phyloP scores from a whole-genome alignment of 192 early-diverging fungal genomes.

The Coemansia sp. region DNA sequence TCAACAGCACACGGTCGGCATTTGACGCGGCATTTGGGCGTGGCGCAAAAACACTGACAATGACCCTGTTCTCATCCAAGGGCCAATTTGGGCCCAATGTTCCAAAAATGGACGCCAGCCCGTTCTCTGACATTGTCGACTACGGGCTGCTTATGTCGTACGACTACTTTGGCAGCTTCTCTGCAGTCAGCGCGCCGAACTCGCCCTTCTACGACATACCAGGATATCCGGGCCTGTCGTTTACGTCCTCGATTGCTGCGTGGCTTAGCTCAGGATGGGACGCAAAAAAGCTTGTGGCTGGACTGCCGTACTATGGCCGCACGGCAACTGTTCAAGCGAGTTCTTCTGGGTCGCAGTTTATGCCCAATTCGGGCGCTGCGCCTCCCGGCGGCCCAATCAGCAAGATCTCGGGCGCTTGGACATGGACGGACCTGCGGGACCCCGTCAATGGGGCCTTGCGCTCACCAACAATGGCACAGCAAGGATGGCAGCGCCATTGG shows the following conservation, averaged over 20 bases:
- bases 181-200: slow-evolving; percentile 56
- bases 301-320: slow-evolving; percentile 69
- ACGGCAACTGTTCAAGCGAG: slow-evolving; percentile 25
- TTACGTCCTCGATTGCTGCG: slow-evolving; percentile 53
- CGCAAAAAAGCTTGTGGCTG: slow-evolving; percentile 63
- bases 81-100: slow-evolving; percentile 59
- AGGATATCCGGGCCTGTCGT: slow-evolving; percentile 46
- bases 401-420: slow-evolving; percentile 54
- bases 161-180: slow-evolving; percentile 66
- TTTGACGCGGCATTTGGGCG: slow-evolving; percentile 58
- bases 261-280: slow-evolving; percentile 65
- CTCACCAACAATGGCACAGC: slow-evolving; percentile 17
- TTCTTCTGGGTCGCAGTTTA: slow-evolving; percentile 21
- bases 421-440: slow-evolving; percentile 50
- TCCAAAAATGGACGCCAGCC: slow-evolving; percentile 57
- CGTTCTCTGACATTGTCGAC: slow-evolving; percentile 65
- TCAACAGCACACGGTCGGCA: slow-evolving; percentile 59
- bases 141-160: slow-evolving; percentile 76
- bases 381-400: slow-evolving; percentile 42
- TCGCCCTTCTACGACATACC: slow-evolving; percentile 55
- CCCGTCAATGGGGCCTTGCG: slow-evolving; percentile 35
- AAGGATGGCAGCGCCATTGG: slow-evolving; percentile 68
- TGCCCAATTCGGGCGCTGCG: slow-evolving; percentile 34
- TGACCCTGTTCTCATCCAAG: slow-evolving; percentile 61
- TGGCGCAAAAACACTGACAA: slow-evolving; percentile 60